Conservation (phyloP, 257 asterid species). For the Petunia axillaris region DNA sequence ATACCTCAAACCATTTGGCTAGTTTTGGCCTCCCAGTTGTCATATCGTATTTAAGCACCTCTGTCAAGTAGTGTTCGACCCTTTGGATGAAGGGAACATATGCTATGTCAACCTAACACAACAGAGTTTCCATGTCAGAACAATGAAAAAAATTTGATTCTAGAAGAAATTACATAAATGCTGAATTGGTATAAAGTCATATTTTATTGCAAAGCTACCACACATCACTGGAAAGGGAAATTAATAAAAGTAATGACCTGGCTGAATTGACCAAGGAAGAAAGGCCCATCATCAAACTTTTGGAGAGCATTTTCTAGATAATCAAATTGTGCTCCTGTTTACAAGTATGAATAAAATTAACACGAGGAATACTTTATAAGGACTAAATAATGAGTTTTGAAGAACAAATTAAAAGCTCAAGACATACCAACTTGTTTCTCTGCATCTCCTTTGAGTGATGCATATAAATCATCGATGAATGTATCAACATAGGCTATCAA, state of each 20-base stretch:
- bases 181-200: background rate
- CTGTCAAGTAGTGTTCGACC: constrained; percentile 47
- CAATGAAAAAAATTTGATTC: background rate
- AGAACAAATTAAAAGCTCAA: background rate
- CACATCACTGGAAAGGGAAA: background rate
- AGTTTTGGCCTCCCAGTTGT: constrained; percentile 63
- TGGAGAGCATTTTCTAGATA: constrained; percentile 59
- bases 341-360: background rate
- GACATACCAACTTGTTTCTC: constrained; percentile 44
- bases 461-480: constrained; percentile 37
- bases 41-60: constrained; percentile 51
- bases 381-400: background rate
- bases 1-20: constrained; percentile 58
- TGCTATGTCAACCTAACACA: constrained; percentile 55
- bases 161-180: background rate
- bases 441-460: constrained; percentile 51
- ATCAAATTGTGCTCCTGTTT: constrained; percentile 40
- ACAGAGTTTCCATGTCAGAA: background rate
- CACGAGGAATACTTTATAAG: background rate
- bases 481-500: constrained; percentile 51
- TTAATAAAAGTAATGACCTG: constrained; percentile 23
- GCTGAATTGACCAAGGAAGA: constrained; percentile 70
- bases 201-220: background rate
- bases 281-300: constrained; percentile 61
- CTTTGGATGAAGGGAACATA: constrained; percentile 70